Base-by-base conservation (phyloP, 1,284 basidiomycete species). In the Marasmius tenuissimus region DNA sequence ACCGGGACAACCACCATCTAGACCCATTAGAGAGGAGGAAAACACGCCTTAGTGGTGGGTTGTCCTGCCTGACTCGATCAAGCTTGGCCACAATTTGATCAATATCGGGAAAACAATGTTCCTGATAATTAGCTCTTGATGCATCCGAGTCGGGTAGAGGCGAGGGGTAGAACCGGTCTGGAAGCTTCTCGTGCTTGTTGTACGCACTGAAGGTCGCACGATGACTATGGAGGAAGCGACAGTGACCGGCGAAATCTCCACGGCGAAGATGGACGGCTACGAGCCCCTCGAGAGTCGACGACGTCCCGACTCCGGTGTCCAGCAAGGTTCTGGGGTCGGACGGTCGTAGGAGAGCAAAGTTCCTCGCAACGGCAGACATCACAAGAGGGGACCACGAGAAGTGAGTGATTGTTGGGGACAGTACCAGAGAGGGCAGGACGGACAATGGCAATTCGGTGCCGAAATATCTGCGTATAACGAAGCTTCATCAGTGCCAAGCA, bases 161-260 rank as follows among this genome's bases (percentile, higher is more conserved):
- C 27, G 77, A 72, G 69, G 87, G 5, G 53, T 38, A 14, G 34
- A 34, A 88, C 45, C 70, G 71, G 70, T 89, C 86, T 1, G 73
- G 75, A 1, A 88, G 75, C 0, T 69, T 70, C 0, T 82, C 78
- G 62, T 84, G 79, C 57, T 80, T 78, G 68, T 87, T 89, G 65
- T 88, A 78, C 4, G 85, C 87, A 72, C 84, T 83, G 72, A 82
- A 90, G 0, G 69, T 65, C 0, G 80, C 70, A 27, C 72, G 70
- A 83, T 82, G 87, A 4, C 72, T 67, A 1, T 82, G 81, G 39
- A 89, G 78, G 62, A 82, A 78, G 5, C 75, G 73, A 67, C 89
- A 91, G 69, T 89, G 88, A 0, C 81, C 76, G 38, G 70, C 76
- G 70, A 84, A 91, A 71, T 91, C 89, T 9, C 89, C 89, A 1